Base-by-base conservation (phyloP, 352 stramenopile genomes). In the Phytophthora lateralis region DNA sequence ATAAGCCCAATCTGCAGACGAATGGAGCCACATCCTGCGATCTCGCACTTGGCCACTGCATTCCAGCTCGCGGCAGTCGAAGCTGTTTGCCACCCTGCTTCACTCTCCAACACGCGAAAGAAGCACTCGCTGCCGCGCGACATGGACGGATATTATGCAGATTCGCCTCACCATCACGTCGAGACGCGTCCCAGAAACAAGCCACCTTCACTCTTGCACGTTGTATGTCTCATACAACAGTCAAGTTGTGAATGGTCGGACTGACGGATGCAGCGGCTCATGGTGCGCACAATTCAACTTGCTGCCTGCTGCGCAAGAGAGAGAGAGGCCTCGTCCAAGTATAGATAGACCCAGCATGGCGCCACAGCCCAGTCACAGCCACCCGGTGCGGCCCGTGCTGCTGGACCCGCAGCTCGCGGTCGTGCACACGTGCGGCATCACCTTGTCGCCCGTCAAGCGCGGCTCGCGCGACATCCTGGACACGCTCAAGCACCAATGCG, bases 401-500 rank as follows among this genome's bases (percentile, higher is more conserved):
- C 34, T 66, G n/a, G 66, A 70, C 43, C 44, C 54, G n/a, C 60
- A 73, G 37, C 41, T 72, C 0, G 38, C 60, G 14, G 52, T 74
- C 24, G 61, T 67, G 18, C 70, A 80, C 57, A 64, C 60, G 38
- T 82, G 73, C 45, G 73, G 73, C 10, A 55, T 77, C 45, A 76
- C 70, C 6, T 51, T 78, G 29, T 76, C 69, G 2, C 63, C 73
- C 9, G 66, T 76, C 24, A 75, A 81, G 44, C 55, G 61, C 38
- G 71, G 69, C 44, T 82, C 76, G 17, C 63, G 80, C 9, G 79
- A 88, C 60, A 78, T 88, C 35, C 15, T 86, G 14, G 74, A 83
- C 30, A 76, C 72, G 15, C 63, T 88, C 60, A 83, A 80, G 61
- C 72, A 88, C 69, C 78, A 89, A 68, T 85, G 75, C 70, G 75